phyloP scores from a whole-genome alignment of 2,329 filamentous ascomycete genomes.

The Immersiporthe knoxdaviesiana region DNA sequence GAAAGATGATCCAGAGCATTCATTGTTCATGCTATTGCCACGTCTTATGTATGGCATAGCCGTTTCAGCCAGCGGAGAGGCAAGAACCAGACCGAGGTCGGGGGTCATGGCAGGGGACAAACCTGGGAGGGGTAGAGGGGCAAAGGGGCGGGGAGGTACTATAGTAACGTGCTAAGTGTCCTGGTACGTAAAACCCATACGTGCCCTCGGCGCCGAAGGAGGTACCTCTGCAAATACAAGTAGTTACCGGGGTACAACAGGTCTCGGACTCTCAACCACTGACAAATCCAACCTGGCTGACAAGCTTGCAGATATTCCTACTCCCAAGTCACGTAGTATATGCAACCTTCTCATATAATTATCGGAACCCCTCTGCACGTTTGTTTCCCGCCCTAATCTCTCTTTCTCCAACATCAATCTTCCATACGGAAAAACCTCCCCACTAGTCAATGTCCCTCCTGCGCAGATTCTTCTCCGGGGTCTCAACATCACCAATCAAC shows the following conservation, averaged over 20 bases:
- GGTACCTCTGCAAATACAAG: not conserved
- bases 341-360: not conserved
- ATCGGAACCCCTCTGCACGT: not conserved
- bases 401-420: slow-evolving; percentile 24
- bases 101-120: not conserved
- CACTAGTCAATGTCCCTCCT: slow-evolving; percentile 63
- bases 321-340: not conserved
- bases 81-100: not conserved
- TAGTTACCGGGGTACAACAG: not conserved
- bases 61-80: not conserved
- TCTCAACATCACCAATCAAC: slow-evolving; percentile 59
- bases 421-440: slow-evolving; percentile 34
- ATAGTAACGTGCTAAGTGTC: not conserved
- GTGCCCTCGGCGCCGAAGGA: not conserved
- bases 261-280: not conserved
- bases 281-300: not conserved
- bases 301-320: not conserved
- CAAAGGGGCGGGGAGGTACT: not conserved
- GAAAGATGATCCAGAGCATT: not conserved
- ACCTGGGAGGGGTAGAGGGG: not conserved
- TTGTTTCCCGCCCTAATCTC: not conserved
- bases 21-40: not conserved
- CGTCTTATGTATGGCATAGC: not conserved
- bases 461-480: slow-evolving; percentile 67
- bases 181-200: not conserved